These are phyloP conservation scores for Mycena alexandri DNA, from an alignment of 768 basidiomycete genomes.

Conservation along the genomic window DNA sequence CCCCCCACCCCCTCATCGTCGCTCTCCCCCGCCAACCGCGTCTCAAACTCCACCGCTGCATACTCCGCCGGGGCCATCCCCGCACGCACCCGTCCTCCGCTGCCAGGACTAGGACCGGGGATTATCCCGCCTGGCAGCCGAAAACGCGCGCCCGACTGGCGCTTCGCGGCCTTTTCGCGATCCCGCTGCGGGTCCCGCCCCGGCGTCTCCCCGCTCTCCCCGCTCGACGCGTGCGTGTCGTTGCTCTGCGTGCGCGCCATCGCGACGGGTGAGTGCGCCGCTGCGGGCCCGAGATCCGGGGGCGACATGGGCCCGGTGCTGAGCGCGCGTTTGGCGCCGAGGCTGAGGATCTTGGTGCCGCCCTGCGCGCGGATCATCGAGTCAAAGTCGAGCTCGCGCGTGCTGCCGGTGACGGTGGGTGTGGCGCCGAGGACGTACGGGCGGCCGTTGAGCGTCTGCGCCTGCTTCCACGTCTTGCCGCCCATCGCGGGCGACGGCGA, in stretches of 20 bases:
- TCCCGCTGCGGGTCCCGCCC: slow-evolving; percentile 45
- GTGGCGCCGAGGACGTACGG: slow-evolving; percentile 75
- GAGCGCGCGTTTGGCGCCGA: slow-evolving; percentile 37
- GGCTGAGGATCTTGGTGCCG: slow-evolving; percentile 59
- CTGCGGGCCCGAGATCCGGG: background rate
- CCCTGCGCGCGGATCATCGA: slow-evolving; percentile 71
- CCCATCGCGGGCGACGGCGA: slow-evolving; percentile 41
- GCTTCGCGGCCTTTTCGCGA: slow-evolving; percentile 1
- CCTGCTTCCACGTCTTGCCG: slow-evolving; percentile 81
- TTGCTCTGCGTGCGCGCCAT: slow-evolving; percentile 18
- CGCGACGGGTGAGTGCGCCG: slow-evolving; percentile 4
- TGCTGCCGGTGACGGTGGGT: slow-evolving; percentile 66
- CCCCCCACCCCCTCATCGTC: slow-evolving; percentile 53
- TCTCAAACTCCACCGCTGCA: slow-evolving; percentile 86
- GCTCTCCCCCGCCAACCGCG: slow-evolving; percentile 76
- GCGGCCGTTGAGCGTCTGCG: slow-evolving; percentile 83
- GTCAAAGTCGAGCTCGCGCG: slow-evolving; percentile 72
- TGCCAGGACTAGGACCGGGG: slow-evolving; percentile 68
- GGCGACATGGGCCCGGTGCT: background rate
- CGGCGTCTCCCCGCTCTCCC: slow-evolving; percentile 40
- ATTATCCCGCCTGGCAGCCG: slow-evolving; percentile 62
- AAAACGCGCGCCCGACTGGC: slow-evolving; percentile 55
- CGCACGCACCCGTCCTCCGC: slow-evolving; percentile 54
- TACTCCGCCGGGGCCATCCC: slow-evolving; percentile 79
- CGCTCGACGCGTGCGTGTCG: slow-evolving; percentile 21